Evolutionary conservation across 176 grass and related monocot species (phyloP).

Genomic region (Musa troglodytarum): DNA sequence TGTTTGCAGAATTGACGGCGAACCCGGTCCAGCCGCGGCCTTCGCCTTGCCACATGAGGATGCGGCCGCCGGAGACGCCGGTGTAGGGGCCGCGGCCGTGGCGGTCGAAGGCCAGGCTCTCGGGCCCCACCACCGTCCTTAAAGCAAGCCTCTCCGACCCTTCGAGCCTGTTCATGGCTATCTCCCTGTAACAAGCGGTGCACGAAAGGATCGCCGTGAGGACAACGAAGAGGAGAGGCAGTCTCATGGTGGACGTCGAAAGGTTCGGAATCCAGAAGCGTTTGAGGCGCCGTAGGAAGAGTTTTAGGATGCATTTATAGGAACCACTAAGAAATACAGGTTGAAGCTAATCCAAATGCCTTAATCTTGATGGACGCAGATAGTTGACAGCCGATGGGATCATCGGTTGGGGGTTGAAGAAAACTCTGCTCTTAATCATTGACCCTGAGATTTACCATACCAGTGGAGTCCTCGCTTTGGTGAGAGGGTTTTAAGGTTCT

Average conservation of each 20-base stretch:
- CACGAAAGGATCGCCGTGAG: not conserved
- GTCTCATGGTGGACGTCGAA: not conserved
- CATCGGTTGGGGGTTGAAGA: no score
- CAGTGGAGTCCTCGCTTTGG: no score
- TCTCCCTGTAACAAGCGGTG: conserved; percentile 18
- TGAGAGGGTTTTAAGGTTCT: no score
- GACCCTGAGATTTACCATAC: no score
- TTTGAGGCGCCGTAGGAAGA: no score
- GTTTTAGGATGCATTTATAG: no score
- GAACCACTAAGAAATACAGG: no score
- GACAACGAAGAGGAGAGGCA: conserved; percentile 5
- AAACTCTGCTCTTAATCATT: no score
- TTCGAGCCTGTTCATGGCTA: conserved; percentile 32
- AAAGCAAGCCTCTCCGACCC: conserved; percentile 29
- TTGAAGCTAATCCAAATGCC: no score
- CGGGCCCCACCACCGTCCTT: conserved; percentile 42
- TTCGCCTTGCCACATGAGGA: conserved; percentile 54
- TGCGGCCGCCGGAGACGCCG: conserved; percentile 67
- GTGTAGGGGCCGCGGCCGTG: conserved; percentile 62
- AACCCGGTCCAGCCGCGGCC: conserved; percentile 47
- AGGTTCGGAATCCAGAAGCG: no score
- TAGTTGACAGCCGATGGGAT: no score
- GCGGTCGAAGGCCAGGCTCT: conserved; percentile 86
- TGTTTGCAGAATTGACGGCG: conserved; percentile 45
- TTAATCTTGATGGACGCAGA: no score